Base-by-base conservation (phyloP, 148 eudicot genomes). In the Polygonum maritimum region DNA sequence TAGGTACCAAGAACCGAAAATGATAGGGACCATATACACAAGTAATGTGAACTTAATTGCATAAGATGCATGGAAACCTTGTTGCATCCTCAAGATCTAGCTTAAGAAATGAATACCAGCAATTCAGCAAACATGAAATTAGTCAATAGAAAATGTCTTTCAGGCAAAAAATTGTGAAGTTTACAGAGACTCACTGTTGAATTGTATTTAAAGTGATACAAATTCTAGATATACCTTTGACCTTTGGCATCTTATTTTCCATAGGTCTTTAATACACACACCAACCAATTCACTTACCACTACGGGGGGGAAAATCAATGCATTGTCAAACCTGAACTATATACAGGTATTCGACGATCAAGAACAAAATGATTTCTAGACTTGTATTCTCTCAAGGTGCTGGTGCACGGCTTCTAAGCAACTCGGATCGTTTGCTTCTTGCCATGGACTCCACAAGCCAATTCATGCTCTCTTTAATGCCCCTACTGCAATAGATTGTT, bases 371-470 rank as follows among this genome's bases (percentile, higher is more conserved):
- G 21, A 19, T 4, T 35, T 67, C 40, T 33, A 40, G 39, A 13
- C n/a, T 63, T 21, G 12, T 31, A 14, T 63, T 60, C 47, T 54
- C 55, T 85, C 76, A 85, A 74, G 76, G 48, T 74, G 80, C 78
- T 26, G 85, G 87, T 54, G 94, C 84, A 45, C 97, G 97, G 48
- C 82, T 78, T 81, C 89, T 83, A 82, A 95, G 82, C 84, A 83
- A 86, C 78, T 95, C 94, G 21, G 97, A 89, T 78, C 98, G 88
- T 86, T 92, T 92, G 81, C 98, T 95, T 82, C 92, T 90, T 77
- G 88, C 97, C 97, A 95, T 95, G 60, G 85, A 89, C 69, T 92
- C 96, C 69, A 95, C 89, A 3, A 95, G 96, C 98, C 98, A 95
- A 49, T 90, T 88, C 48, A 95, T 86, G 62, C 94, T 90, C 75